These are phyloP conservation scores for Starmerella scarabaei DNA, from an alignment of 805 yeast species.

Conservation along the genomic window DNA sequence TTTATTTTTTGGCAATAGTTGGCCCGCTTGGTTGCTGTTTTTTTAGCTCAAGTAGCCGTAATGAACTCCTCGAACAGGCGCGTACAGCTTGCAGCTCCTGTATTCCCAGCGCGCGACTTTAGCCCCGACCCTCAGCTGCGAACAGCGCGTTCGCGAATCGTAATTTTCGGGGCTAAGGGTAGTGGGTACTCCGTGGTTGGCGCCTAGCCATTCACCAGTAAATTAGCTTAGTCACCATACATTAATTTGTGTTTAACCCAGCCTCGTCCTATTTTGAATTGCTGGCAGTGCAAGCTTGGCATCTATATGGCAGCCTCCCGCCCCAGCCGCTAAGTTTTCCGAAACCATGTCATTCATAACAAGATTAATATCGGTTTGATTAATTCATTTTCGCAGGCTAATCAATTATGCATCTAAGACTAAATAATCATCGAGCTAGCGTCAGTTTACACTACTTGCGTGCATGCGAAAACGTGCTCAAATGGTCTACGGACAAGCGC, in stretches of 20 bases:
- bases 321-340: no score
- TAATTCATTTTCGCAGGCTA: neutral
- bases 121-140: neutral
- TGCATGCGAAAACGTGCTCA: neutral
- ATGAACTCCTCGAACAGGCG: no score
- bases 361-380: no score
- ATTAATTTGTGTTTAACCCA: neutral
- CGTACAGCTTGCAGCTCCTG: neutral
- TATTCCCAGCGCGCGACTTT: neutral
- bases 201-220: conserved; percentile 4
- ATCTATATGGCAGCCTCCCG: no score
- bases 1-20: no score
- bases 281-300: no score
- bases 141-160: conserved; percentile 1
- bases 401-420: neutral
- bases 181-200: conserved; percentile 6
- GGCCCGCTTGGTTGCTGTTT: no score
- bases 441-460: neutral
- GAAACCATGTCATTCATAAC: no score
- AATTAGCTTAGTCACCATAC: neutral
- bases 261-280: neutral
- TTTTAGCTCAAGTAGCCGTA: no score
- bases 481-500: no score
- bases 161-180: neutral
- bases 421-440: neutral